Percentiles rank a stretch among this genome's conserved stretches.
phyloP scores from a whole-genome alignment of 306 rosid genomes.

The Begonia fuchsioides region DNA sequence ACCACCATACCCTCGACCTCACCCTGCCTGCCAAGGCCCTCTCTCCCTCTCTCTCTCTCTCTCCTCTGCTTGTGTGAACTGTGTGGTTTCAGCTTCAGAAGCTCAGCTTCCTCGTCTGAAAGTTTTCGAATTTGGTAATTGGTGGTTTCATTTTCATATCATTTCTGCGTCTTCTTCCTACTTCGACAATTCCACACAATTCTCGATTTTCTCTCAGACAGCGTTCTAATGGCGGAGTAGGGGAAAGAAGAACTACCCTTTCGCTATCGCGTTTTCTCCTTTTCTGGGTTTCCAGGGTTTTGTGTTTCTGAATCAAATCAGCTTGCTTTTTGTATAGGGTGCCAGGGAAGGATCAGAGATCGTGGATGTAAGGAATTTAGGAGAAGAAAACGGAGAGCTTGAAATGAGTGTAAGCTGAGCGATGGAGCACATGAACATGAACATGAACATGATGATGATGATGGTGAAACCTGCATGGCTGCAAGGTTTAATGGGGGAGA shows the following conservation, averaged over 20 bases:
- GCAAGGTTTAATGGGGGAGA: conserved; percentile 64
- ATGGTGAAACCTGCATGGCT: conserved; percentile 87
- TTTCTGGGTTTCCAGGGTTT: too few relatives aligned
- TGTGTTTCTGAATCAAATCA: too few relatives aligned
- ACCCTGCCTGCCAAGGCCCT: neutral
- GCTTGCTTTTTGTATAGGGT: too few relatives aligned
- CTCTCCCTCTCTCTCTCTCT: conserved; percentile 4
- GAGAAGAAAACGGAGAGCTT: neutral
- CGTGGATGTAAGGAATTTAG: too few relatives aligned
- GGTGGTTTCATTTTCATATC: too few relatives aligned
- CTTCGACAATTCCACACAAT: neutral
- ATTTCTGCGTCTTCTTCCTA: too few relatives aligned
- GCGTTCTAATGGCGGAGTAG: neutral
- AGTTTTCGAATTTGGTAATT: too few relatives aligned
- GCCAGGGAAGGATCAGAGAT: too few relatives aligned
- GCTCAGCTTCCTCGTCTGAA: too few relatives aligned
- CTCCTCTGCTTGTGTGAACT: too few relatives aligned
- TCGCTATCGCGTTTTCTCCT: neutral
- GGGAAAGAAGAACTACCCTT: neutral
- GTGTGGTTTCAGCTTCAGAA: too few relatives aligned
- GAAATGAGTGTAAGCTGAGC: conserved; percentile 7
- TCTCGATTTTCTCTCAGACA: too few relatives aligned
- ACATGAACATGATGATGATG: conserved; percentile 24
- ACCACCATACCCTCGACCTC: conserved; percentile 7
- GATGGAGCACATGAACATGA: conserved; percentile 10